A percentile compares a stretch with the other conserved stretches of the same genome.
These are phyloP conservation scores for Stramenopiles sp. DNA, from an alignment of 352 stramenopile species.

Conservation along the genomic window DNA sequence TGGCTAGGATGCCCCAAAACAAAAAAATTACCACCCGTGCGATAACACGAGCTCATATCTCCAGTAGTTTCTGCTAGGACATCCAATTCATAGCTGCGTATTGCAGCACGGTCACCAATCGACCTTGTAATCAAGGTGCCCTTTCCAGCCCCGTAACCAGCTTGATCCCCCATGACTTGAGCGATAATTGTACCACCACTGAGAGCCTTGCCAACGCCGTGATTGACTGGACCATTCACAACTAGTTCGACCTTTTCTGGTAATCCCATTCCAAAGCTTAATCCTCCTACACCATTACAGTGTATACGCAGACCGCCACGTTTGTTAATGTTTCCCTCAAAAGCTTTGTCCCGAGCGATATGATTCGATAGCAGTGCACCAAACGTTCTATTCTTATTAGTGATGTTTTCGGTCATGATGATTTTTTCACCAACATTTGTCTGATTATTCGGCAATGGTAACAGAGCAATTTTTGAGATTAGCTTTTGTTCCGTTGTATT, in stretches of 20 bases:
- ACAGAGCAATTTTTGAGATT: neutral
- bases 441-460: no score
- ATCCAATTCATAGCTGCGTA: neutral
- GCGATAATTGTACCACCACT: neutral
- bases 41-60: neutral
- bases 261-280: neutral
- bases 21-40: neutral
- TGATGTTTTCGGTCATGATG: slow-evolving; percentile 26
- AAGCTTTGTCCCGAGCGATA: slow-evolving; percentile 27
- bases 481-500: neutral
- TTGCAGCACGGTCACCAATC: neutral
- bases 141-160: neutral
- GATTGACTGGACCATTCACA: neutral
- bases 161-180: neutral
- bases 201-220: neutral
- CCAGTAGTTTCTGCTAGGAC: neutral
- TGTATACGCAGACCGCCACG: neutral
- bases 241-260: neutral
- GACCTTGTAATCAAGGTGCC: neutral
- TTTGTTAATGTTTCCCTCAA: neutral
- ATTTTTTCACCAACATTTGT: no score
- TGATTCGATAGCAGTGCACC: slow-evolving; percentile 80
- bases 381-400: slow-evolving; percentile 76
- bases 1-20: neutral
- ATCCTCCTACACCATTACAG: neutral